Percentiles rank a stretch among this genome's conserved stretches.
Evolutionary conservation across 2,329 filamentous ascomycete species (phyloP).

Genomic region (Claviceps arundinis): DNA sequence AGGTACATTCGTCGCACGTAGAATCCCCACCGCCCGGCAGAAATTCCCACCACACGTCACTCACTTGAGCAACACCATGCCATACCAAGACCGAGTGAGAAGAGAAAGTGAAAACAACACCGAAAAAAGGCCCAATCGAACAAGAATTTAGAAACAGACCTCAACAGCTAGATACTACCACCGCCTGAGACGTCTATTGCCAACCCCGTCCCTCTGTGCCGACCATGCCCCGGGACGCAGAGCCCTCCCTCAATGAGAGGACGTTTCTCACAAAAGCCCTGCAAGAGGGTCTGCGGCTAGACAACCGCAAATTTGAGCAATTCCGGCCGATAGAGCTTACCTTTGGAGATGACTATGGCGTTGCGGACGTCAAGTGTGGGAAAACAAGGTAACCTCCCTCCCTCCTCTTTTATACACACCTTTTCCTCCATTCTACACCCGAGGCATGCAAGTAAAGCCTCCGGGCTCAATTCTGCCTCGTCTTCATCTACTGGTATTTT

Average conservation of each 20-base stretch:
- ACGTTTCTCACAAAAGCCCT: slow-evolving; percentile 77
- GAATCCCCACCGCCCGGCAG: slow-evolving; percentile 34
- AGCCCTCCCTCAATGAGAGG: slow-evolving; percentile 80
- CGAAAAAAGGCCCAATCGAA: neutral
- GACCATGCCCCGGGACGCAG: slow-evolving; percentile 81
- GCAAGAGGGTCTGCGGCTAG: slow-evolving; percentile 65
- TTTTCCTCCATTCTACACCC: neutral
- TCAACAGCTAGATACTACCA: neutral
- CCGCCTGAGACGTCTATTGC: neutral
- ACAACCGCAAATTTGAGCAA: slow-evolving; percentile 69
- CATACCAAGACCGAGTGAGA: neutral
- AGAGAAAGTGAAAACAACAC: slow-evolving; percentile 7
- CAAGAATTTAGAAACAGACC: neutral
- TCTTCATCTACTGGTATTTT: neutral
- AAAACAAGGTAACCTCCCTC: slow-evolving; percentile 59
- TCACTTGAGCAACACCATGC: neutral
- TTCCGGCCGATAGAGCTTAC: slow-evolving; percentile 64
- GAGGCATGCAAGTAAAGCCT: neutral
- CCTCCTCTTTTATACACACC: neutral
- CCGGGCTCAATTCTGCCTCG: no score
- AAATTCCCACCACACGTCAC: slow-evolving; percentile 20
- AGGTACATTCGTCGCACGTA: no score
- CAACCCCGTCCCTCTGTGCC: neutral
- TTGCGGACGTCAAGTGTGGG: slow-evolving; percentile 74
- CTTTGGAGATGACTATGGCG: slow-evolving; percentile 85